These are phyloP conservation scores for Eustoma russellianum DNA, from an alignment of 257 asterid species.

Conservation along the genomic window DNA sequence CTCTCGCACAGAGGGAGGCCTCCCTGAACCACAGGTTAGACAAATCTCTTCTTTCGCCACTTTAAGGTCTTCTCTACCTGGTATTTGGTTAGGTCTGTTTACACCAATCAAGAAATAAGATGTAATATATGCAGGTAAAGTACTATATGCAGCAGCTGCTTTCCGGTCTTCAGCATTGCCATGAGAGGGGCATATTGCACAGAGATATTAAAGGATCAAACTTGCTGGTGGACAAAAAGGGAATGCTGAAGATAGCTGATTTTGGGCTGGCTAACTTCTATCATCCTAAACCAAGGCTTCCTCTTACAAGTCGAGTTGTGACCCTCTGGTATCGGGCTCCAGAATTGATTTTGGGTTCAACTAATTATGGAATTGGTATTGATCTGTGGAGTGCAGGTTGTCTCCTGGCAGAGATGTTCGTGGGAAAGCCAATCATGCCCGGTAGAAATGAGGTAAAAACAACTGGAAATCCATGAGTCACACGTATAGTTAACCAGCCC, in stretches of 20 bases:
- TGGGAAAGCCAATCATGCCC: slow-evolving; percentile 67
- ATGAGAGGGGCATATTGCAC: slow-evolving; percentile 64
- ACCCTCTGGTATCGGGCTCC: slow-evolving; percentile 90
- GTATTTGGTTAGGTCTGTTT: too few species aligned
- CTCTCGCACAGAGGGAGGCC: slow-evolving; percentile 39
- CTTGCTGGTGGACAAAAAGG: slow-evolving; percentile 55
- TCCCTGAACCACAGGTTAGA: slow-evolving; percentile 64
- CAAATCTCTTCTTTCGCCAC: neutral
- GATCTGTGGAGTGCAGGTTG: slow-evolving; percentile 89
- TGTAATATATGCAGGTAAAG: slow-evolving; percentile 43
- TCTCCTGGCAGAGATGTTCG: slow-evolving; percentile 64
- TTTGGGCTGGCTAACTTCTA: slow-evolving; percentile 65
- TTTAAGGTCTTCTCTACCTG: neutral
- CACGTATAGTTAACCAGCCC: too few species aligned
- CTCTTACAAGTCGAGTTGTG: slow-evolving; percentile 65
- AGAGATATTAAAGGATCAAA: slow-evolving; percentile 73
- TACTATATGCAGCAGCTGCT: slow-evolving; percentile 73
- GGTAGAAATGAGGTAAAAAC: slow-evolving; percentile 66
- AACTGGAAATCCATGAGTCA: too few species aligned
- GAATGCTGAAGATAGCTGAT: slow-evolving; percentile 73
- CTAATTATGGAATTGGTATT: slow-evolving; percentile 71
- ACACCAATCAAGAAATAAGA: neutral
- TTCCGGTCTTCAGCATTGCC: slow-evolving; percentile 72
- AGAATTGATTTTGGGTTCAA: slow-evolving; percentile 58
- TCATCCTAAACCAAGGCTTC: slow-evolving; percentile 27